Percentiles rank a stretch among this genome's conserved stretches.
Evolutionary conservation across 2,329 filamentous ascomycete genomes (phyloP).

Genomic region (Clarireedia homoeocarpa): DNA sequence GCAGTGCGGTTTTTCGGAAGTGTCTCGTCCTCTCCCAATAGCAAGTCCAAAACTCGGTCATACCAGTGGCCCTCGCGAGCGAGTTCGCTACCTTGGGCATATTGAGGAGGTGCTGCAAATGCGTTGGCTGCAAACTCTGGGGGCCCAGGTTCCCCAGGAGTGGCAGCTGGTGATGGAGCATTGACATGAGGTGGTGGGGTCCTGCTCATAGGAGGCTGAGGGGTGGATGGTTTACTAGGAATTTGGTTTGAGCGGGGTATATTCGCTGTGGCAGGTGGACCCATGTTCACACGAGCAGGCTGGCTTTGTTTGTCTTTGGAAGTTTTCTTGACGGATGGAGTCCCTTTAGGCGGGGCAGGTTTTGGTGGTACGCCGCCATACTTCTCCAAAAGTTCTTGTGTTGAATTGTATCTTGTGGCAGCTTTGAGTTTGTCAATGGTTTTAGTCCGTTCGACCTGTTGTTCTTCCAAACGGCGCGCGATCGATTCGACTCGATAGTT

Average conservation of each 20-base stretch:
- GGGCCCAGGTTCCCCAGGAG: conserved; percentile 19
- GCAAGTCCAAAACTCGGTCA: conserved; percentile 82
- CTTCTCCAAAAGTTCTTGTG: conserved; percentile 85
- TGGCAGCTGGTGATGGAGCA: conserved; percentile 16
- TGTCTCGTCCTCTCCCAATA: conserved; percentile 92
- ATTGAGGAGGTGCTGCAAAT: conserved; percentile 35
- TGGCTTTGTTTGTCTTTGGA: conserved; percentile 19
- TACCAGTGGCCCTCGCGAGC: conserved; percentile 64
- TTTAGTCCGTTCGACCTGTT: conserved; percentile 70
- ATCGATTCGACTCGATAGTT: conserved; percentile 70
- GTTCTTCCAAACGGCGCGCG: conserved; percentile 60
- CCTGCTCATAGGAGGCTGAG: conserved; percentile 14
- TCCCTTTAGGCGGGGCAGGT: conserved; percentile 17
- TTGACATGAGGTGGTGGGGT: neutral
- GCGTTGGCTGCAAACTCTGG: conserved; percentile 73
- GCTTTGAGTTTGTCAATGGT: conserved; percentile 93
- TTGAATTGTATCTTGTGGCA: conserved; percentile 93
- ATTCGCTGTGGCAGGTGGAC: conserved; percentile 56
- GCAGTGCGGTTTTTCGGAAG: conserved; percentile 84
- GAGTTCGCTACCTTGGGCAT: conserved; percentile 20
- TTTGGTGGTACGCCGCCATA: conserved; percentile 57
- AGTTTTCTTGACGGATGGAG: conserved; percentile 20
- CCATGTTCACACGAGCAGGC: conserved; percentile 39
- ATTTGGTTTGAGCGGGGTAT: conserved; percentile 38
- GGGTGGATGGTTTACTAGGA: conserved; percentile 21